A percentile compares a stretch with the other conserved stretches of the same genome.
phyloP scores from a whole-genome alignment of 805 yeast genomes.

The Metschnikowia reukaufii region DNA sequence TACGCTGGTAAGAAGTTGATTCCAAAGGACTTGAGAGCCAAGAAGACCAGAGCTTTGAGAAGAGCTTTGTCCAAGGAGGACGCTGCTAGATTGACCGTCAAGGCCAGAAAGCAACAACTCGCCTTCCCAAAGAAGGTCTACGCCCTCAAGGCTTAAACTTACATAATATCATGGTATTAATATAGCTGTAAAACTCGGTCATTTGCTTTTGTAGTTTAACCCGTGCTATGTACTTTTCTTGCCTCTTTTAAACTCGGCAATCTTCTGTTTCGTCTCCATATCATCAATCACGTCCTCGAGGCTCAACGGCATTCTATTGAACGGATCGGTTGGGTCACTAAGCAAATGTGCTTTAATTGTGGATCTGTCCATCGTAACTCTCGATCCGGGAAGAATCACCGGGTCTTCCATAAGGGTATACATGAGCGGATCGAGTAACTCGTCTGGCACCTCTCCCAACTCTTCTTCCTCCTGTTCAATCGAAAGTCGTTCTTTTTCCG shows the following conservation, averaged over 20 bases:
- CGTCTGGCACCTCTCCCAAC: slow-evolving; percentile 94
- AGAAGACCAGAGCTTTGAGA: slow-evolving; percentile 99
- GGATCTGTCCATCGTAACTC: slow-evolving; percentile 79
- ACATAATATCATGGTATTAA: slow-evolving; percentile 23
- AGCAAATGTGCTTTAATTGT: slow-evolving; percentile 91
- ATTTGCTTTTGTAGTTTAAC: background rate
- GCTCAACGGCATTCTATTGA: slow-evolving; percentile 87
- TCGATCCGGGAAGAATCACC: slow-evolving; percentile 86
- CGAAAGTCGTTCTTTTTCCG: slow-evolving; percentile 54
- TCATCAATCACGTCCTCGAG: slow-evolving; percentile 86
- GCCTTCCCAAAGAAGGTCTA: slow-evolving; percentile 98
- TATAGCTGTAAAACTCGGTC: slow-evolving; percentile 23
- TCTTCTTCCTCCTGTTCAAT: slow-evolving; percentile 86
- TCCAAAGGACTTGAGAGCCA: slow-evolving; percentile 98
- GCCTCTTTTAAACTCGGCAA: slow-evolving; percentile 52
- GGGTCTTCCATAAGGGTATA: slow-evolving; percentile 95
- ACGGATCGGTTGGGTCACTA: slow-evolving; percentile 96
- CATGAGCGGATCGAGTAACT: slow-evolving; percentile 95
- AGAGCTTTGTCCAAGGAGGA: slow-evolving; percentile 90
- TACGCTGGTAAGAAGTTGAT: slow-evolving; percentile 92
- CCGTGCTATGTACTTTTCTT: slow-evolving; percentile 22
- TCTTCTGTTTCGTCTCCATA: slow-evolving; percentile 61
- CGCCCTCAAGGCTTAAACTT: slow-evolving; percentile 93
- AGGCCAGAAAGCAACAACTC: slow-evolving; percentile 86
- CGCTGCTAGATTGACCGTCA: slow-evolving; percentile 76